Percentiles rank a stretch among this genome's conserved stretches.
These are phyloP conservation scores for Solanum peruvianum DNA, from an alignment of 257 asterid genomes.

Conservation along the genomic window DNA sequence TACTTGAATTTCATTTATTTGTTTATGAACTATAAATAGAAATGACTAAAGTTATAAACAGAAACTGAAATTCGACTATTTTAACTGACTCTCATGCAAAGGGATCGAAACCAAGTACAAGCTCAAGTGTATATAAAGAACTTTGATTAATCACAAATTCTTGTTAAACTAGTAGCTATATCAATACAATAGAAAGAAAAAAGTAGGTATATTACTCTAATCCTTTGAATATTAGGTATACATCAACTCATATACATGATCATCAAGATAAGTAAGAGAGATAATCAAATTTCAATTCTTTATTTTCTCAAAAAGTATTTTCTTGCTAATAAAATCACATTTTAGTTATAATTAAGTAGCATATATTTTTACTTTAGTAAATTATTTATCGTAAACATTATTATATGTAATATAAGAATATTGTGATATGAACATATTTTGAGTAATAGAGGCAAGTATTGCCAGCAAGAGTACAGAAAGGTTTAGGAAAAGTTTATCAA, in stretches of 20 bases:
- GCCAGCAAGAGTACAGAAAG: background rate
- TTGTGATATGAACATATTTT: background rate
- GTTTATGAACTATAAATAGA: background rate
- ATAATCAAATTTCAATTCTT: background rate
- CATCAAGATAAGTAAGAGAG: background rate
- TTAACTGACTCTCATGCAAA: background rate
- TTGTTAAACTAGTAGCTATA: background rate
- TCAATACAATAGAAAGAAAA: too few relatives aligned
- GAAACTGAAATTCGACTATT: background rate
- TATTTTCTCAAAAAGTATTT: background rate
- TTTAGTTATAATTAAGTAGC: background rate
- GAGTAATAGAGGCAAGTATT: background rate
- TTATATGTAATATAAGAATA: background rate
- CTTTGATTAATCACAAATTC: background rate
- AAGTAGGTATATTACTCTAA: background rate
- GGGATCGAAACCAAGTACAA: background rate
- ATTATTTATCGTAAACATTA: background rate
- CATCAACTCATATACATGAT: background rate
- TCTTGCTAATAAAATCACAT: background rate
- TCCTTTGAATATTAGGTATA: background rate
- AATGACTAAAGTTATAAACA: background rate
- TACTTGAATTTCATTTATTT: background rate
- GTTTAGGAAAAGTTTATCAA: background rate
- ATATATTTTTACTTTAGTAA: background rate
- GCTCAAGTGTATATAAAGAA: background rate